These are phyloP conservation scores for Neonectria hederae DNA, from an alignment of 2,329 filamentous ascomycete species.

Conservation along the genomic window DNA sequence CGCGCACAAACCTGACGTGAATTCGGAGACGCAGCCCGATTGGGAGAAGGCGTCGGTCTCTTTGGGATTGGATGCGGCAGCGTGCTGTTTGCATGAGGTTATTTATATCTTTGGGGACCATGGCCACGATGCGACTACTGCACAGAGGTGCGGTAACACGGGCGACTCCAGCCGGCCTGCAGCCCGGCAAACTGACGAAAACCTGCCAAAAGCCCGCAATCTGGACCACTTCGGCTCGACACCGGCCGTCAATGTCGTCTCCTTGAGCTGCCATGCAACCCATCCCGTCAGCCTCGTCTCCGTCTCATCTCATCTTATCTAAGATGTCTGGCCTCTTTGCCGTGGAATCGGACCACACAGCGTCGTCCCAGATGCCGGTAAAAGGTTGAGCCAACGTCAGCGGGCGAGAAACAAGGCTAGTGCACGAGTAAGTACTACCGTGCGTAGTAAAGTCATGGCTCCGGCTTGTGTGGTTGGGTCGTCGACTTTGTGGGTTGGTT, in stretches of 20 bases:
- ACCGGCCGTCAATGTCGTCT: not conserved
- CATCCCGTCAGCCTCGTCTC: not conserved
- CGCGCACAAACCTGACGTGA: not conserved
- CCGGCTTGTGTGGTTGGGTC: not conserved
- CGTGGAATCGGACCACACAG: not conserved
- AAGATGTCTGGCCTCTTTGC: not conserved
- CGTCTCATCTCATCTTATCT: not conserved
- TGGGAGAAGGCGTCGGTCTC: not conserved
- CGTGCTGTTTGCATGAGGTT: not conserved
- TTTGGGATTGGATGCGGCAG: not conserved
- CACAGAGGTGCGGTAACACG: not conserved
- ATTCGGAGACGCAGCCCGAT: not conserved
- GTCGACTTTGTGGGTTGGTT: not conserved
- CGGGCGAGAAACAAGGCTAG: not conserved
- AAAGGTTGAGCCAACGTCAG: not conserved
- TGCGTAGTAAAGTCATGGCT: not conserved
- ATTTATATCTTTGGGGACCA: slow-evolving; percentile 1
- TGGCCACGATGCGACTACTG: not conserved
- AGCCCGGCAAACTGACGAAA: not conserved
- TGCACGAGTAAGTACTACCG: not conserved
- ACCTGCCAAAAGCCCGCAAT: not conserved
- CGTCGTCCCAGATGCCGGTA: not conserved
- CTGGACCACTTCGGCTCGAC: not conserved
- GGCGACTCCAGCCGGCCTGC: not conserved
- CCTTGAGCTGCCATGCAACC: not conserved